phyloP scores from a whole-genome alignment of 2,329 filamentous ascomycete genomes.

The Fusarium beomiforme region DNA sequence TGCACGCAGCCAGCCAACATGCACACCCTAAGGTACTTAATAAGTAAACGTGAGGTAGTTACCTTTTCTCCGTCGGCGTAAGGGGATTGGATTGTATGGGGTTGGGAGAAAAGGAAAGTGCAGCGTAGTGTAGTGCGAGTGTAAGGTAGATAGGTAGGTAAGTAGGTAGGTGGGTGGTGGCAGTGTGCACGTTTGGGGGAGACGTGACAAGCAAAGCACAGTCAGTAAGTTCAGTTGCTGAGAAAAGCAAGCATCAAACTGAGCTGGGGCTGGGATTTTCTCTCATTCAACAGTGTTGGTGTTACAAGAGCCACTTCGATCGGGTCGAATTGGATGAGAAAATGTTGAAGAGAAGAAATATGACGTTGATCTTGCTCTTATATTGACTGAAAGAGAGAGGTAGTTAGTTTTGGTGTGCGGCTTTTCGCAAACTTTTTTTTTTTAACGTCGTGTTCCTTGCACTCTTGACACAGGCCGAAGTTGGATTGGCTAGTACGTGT shows the following conservation, averaged over 20 bases:
- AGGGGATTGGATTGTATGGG: conserved; percentile 17
- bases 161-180: not conserved
- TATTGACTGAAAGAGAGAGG: not conserved
- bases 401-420: conserved; percentile 9
- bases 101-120: conserved; percentile 18
- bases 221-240: not conserved
- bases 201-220: conserved; percentile 20
- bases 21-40: conserved; percentile 29
- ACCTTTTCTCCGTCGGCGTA: conserved; percentile 21
- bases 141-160: not conserved
- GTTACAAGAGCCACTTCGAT: not conserved
- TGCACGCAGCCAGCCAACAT: conserved; percentile 23
- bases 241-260: conserved; percentile 1
- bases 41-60: not conserved
- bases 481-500: not conserved
- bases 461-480: conserved; percentile 25
- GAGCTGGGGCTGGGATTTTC: not conserved
- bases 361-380: conserved; percentile 1
- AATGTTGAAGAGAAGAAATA: not conserved
- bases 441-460: conserved; percentile 7
- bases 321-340: not conserved
- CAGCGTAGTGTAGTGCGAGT: not conserved
- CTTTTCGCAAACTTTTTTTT: conserved; percentile 19
- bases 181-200: conserved; percentile 27
- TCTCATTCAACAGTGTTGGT: not conserved